These are phyloP conservation scores for Blastocystis sp. DNA, from an alignment of 352 stramenopile genomes.

Conservation along the genomic window DNA sequence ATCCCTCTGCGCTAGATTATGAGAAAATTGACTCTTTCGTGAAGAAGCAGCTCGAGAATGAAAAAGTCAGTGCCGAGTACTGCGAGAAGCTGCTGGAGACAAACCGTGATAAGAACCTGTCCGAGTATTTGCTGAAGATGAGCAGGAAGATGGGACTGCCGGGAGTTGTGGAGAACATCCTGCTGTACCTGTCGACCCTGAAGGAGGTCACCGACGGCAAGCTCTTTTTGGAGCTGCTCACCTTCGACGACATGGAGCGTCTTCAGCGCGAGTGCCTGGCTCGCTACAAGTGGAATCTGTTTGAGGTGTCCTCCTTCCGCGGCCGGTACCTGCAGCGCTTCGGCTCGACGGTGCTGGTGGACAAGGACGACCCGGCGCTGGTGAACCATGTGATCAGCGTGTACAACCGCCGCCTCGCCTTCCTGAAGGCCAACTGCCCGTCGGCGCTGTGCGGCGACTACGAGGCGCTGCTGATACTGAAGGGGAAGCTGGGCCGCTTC, in stretches of 20 bases:
- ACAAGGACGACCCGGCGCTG: background rate
- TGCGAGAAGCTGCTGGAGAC: background rate
- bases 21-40: background rate
- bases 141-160: background rate
- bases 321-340: background rate
- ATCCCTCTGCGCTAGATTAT: background rate
- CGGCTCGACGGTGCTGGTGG: background rate
- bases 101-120: background rate
- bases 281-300: background rate
- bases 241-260: conserved; percentile 2
- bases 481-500: background rate
- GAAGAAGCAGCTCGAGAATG: background rate
- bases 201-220: background rate
- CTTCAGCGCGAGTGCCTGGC: background rate
- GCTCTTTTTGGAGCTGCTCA: conserved; percentile 8
- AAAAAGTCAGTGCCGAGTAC: background rate
- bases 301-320: background rate
- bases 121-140: background rate
- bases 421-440: background rate
- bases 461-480: background rate
- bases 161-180: conserved; percentile 6
- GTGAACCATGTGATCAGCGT: background rate
- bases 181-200: conserved; percentile 27
- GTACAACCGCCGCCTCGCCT: background rate
- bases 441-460: background rate